Evolutionary conservation across 805 yeast genomes (phyloP).

Genomic region (Vanderwaltozyma polyspora): DNA sequence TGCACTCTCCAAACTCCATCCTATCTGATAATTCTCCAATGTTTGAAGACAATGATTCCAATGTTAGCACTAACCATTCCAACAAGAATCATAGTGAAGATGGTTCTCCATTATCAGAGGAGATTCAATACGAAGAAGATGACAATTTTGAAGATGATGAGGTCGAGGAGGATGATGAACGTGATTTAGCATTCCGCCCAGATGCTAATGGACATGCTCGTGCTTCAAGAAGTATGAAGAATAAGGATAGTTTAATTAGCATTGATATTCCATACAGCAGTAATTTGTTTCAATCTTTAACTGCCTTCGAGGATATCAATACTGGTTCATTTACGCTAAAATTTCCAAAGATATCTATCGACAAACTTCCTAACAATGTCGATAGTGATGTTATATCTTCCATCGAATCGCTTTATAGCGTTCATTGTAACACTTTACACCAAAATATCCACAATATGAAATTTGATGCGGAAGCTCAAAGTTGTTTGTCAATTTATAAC

Average conservation of each 20-base stretch:
- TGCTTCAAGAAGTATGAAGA: too few species aligned
- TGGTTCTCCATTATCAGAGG: too few species aligned
- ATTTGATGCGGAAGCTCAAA: conserved; percentile 45
- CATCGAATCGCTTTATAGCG: conserved; percentile 47
- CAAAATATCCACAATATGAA: conserved; percentile 61
- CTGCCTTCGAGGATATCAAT: neutral
- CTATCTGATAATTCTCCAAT: too few species aligned
- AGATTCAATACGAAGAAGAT: too few species aligned
- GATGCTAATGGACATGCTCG: too few species aligned
- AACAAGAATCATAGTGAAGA: neutral
- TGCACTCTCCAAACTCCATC: too few species aligned
- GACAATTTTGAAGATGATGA: neutral
- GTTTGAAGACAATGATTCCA: too few species aligned
- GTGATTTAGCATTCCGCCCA: conserved; percentile 1
- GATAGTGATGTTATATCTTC: conserved; percentile 53
- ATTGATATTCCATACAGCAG: neutral
- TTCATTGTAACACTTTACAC: conserved; percentile 53
- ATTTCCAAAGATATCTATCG: conserved; percentile 30
- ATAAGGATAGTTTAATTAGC: too few species aligned
- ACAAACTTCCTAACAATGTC: conserved; percentile 30
- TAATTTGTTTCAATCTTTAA: neutral
- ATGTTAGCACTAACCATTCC: too few species aligned
- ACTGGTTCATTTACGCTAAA: conserved; percentile 15
- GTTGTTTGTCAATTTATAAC: conserved; percentile 41
- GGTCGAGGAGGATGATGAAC: neutral